phyloP scores from a whole-genome alignment of 257 asterid species.

The Avicennia marina region DNA sequence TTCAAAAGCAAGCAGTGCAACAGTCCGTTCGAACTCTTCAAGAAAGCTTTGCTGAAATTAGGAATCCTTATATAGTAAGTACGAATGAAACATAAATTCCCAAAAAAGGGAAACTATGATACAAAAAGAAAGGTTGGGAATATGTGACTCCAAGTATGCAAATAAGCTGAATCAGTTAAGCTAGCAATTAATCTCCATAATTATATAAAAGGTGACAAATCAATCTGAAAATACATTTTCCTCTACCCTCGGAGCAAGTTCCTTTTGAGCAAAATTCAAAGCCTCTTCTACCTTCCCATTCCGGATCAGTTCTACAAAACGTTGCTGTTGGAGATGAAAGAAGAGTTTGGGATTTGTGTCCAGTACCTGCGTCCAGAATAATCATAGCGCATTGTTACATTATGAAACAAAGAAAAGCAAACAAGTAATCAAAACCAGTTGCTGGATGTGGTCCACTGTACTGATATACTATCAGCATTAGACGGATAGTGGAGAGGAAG shows the following conservation, averaged over 20 bases:
- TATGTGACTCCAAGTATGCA: not conserved
- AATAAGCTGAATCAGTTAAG: not conserved
- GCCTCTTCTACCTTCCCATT: constrained; percentile 77
- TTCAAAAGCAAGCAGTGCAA: constrained; percentile 76
- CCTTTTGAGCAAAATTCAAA: constrained; percentile 87
- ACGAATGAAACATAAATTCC: not conserved
- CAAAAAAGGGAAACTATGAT: not conserved
- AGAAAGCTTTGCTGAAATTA: constrained; percentile 52
- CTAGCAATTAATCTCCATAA: not conserved
- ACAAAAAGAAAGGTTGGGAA: not conserved
- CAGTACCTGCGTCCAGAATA: constrained; percentile 61
- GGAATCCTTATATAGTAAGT: not conserved
- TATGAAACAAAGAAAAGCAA: not conserved
- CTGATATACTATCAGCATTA: too few relatives aligned
- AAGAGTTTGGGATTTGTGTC: constrained; percentile 76
- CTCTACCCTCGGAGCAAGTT: constrained; percentile 94
- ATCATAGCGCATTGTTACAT: not conserved
- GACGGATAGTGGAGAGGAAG: too few relatives aligned
- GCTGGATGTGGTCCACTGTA: not conserved
- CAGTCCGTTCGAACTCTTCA: constrained; percentile 84
- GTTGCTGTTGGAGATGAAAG: constrained; percentile 91
- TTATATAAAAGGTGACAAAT: not conserved
- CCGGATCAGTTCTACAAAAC: constrained; percentile 76
- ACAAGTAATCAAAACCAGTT: not conserved
- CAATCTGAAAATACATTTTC: constrained; percentile 52